phyloP scores from a whole-genome alignment of 176 grass and related monocot species.

The Phyllostachys edulis region DNA sequence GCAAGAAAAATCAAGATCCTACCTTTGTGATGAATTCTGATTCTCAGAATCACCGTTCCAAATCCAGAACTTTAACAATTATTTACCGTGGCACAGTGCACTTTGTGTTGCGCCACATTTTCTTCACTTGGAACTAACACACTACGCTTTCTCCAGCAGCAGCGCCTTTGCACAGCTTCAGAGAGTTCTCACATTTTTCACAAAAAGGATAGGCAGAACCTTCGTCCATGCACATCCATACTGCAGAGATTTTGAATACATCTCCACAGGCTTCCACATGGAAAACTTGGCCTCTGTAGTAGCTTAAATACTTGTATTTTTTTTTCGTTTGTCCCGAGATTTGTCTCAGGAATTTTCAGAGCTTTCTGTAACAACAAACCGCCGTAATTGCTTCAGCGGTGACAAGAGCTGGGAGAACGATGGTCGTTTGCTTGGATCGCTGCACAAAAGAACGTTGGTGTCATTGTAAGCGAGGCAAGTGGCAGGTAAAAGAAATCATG shows the following conservation, averaged over 20 bases:
- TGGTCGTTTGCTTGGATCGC: conserved; percentile 78
- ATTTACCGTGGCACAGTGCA: conserved; percentile 63
- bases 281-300: conserved; percentile 34
- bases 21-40: conserved; percentile 39
- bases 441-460: conserved; percentile 39
- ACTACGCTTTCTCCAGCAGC: conserved; percentile 44
- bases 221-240: conserved; percentile 51
- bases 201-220: conserved; percentile 41
- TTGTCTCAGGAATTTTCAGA: conserved; percentile 38
- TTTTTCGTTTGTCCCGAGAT: conserved; percentile 11
- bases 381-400: conserved; percentile 71
- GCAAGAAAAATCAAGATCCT: conserved; percentile 35
- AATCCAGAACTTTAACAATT: conserved; percentile 56
- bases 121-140: conserved; percentile 46
- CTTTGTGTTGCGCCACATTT: conserved; percentile 54
- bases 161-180: conserved; percentile 45
- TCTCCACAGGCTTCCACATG: conserved; percentile 39
- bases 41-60: conserved; percentile 44
- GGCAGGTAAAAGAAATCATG: background rate
- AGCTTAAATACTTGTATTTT: conserved; percentile 34
- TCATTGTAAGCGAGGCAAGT: background rate
- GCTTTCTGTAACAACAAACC: conserved; percentile 52
- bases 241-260: conserved; percentile 42
- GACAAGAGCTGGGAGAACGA: conserved; percentile 83
- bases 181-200: conserved; percentile 44